Base-by-base conservation (phyloP, 2,329 filamentous ascomycete genomes). In the Trichoderma sp. region DNA sequence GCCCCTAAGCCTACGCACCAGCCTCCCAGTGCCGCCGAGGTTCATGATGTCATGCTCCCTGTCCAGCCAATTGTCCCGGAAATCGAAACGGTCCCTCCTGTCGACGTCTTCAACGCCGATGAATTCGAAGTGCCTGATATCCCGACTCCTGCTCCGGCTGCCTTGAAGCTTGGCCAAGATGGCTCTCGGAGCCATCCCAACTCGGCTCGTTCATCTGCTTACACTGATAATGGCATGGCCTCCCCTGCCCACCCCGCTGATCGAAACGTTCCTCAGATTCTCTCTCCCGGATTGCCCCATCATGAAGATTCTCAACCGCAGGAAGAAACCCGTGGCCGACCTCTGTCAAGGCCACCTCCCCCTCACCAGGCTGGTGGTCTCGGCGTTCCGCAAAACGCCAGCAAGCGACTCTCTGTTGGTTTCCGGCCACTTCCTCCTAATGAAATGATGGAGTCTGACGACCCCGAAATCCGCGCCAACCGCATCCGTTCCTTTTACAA, bases 401-500 rank as follows among this genome's bases (percentile, higher is more conserved):
- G 88, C 76, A 87, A 87, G 73, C 85, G 90, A 71, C 80, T 92
- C n/a, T 92, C 90, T 1, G 88, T 92, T 59, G 90, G 90, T 32
- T 87, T 97, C 81, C 92, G 96, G 17, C 96, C 96, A 26, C 86
- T 99, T 73, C 96, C 96, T 6, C 93, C 94, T 43, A 91, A 95
- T 78, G 93, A 97, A 74, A 90, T 93, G 69, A 87, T 86, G 34
- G 89, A 91, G 57, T 89, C 91, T 3, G 96, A 98, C 79, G 95
- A 98, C 79, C 94, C 96, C 0, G 96, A 98, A 81, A 91, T 95
- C 78, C 90, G 96, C 77, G 96, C 96, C 74, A 98, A 98, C 85
- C 91, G 96, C 72, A 99, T 99, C 76, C 90, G 96, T 80, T 99
- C 96, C 4, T 99, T 99, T 85, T 99, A 99, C 85, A 98, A 98